Percentiles rank a stretch among this genome's conserved stretches.
phyloP scores from a whole-genome alignment of 2,329 filamentous ascomycete genomes.

The Calonectria pauciramosa region DNA sequence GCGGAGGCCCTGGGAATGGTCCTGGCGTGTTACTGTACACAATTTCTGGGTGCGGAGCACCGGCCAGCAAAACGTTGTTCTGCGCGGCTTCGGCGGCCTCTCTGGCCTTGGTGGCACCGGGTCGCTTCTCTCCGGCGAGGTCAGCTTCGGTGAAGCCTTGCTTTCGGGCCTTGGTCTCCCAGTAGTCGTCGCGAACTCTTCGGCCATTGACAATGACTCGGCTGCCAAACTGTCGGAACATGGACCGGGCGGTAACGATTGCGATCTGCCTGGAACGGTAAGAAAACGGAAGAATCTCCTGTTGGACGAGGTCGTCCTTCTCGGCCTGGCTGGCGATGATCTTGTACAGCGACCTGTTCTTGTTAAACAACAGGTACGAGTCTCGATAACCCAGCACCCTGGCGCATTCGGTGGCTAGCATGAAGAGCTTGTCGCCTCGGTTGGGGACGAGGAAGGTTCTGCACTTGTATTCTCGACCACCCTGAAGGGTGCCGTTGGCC shows the following conservation, averaged over 20 bases:
- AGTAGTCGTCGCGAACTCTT: constrained; percentile 96
- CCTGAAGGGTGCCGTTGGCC: constrained; percentile 83
- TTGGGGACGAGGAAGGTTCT: constrained; percentile 94
- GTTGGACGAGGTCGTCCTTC: constrained; percentile 94
- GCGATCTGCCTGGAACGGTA: constrained; percentile 99
- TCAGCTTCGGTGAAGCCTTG: constrained; percentile 99
- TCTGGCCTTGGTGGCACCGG: constrained; percentile 89
- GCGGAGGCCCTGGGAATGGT: constrained; percentile 75
- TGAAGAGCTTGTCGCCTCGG: constrained; percentile 93
- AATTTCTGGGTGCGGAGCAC: constrained; percentile 82
- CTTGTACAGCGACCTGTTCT: constrained; percentile 96
- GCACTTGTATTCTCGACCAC: constrained; percentile 90
- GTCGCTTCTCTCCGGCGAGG: constrained; percentile 93
- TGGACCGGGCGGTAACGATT: constrained; percentile 96
- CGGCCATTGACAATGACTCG: constrained; percentile 91
- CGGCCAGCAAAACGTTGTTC: constrained; percentile 72
- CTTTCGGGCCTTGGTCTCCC: constrained; percentile 96
- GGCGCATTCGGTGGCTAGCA: constrained; percentile 98
- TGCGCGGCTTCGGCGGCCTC: constrained; percentile 80
- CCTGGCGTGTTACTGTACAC: constrained; percentile 84
- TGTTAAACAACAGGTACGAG: constrained; percentile 98
- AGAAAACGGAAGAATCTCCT: constrained; percentile 96
- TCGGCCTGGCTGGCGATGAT: constrained; percentile 97
- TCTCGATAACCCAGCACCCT: constrained; percentile 94
- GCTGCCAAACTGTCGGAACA: constrained; percentile 99